Evolutionary conservation across 257 asterid genomes (phyloP), one percentile per base, ranked within the genome.

Genomic region (Salvia splendens): DNA sequence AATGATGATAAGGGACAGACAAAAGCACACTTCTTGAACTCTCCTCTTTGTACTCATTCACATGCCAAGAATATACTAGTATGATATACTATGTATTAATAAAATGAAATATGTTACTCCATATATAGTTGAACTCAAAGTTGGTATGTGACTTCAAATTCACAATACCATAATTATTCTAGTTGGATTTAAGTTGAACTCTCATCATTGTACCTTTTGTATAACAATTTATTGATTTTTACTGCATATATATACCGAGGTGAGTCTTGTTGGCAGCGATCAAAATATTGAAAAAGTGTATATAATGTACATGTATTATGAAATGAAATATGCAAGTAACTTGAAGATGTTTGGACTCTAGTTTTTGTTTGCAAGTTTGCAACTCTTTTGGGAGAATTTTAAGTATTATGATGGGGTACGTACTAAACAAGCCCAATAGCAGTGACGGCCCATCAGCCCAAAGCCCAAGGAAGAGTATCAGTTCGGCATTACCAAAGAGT

Each of bases 211-310:
- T 24, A 24, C 30, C 1, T 24, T 24, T 24, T 24, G 30, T 24
- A 24, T 24, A 24, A 24, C 30, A 55, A 12, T 30, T n/a, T 8
- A 2, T 58, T 5, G 42, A 5, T 38, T 33, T 10, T 57, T 33
- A 7, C 15, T 12, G 12, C 50, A 38, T 60, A 7, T 8, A 10
- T 42, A 17, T 41, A 61, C 40, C 66, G 36, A 61, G 1, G 35
- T 16, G 51, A 17, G 8, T 61, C 16, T 61, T 61, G 66, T 41
- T 17, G 66, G 11, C 11, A 61, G 66, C 40, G 36, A 41, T 17
- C 6, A 61, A 17, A 10, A 41, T 38, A 9, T 38, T 61, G 50
- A 51, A 40, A 17, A 17, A 17, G 20, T 17, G 38, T 40, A 15
- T 58, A 38, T 38, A 36, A 6, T 2, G 28, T 5, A 36, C 32